A percentile compares a stretch with the other conserved stretches of the same genome.
Conservation (phyloP, 768 basidiomycete genomes). For the Amanita pseudoporphyria region DNA sequence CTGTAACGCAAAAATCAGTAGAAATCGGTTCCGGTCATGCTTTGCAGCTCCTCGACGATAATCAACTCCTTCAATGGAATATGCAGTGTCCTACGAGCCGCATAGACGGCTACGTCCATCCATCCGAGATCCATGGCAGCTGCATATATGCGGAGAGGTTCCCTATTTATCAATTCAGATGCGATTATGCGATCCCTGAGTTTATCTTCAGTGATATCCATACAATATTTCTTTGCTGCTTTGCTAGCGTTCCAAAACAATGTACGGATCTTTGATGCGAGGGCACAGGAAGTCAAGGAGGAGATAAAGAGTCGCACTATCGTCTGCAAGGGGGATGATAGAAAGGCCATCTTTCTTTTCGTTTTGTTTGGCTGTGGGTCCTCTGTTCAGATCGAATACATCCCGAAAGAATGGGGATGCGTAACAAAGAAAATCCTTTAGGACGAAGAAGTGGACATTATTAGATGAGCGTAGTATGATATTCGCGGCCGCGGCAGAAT, state of each 20-base stretch:
- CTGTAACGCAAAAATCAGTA: background rate
- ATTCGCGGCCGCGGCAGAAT: background rate
- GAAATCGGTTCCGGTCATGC: background rate
- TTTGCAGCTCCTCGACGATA: background rate
- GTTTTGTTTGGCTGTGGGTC: background rate
- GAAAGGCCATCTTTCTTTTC: conserved; percentile 4
- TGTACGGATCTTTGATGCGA: background rate
- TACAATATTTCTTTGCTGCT: conserved; percentile 3
- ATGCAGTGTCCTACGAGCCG: background rate
- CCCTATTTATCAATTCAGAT: background rate
- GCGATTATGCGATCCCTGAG: background rate
- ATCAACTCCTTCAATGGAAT: background rate
- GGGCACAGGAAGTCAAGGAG: conserved; percentile 9
- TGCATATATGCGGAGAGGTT: background rate
- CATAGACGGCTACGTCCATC: background rate
- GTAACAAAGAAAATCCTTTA: conserved; percentile 17
- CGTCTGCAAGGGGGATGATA: conserved; percentile 10
- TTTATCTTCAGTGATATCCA: background rate
- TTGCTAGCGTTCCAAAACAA: background rate
- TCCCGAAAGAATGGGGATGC: conserved; percentile 22
- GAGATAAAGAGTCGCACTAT: conserved; percentile 7
- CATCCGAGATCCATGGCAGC: background rate
- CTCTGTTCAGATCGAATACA: conserved; percentile 20
- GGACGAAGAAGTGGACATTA: conserved; percentile 20
- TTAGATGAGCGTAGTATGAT: conserved; percentile 18